Evolutionary conservation across 1,139 yeast genomes (phyloP).

Genomic region (Geotrichum siamense): DNA sequence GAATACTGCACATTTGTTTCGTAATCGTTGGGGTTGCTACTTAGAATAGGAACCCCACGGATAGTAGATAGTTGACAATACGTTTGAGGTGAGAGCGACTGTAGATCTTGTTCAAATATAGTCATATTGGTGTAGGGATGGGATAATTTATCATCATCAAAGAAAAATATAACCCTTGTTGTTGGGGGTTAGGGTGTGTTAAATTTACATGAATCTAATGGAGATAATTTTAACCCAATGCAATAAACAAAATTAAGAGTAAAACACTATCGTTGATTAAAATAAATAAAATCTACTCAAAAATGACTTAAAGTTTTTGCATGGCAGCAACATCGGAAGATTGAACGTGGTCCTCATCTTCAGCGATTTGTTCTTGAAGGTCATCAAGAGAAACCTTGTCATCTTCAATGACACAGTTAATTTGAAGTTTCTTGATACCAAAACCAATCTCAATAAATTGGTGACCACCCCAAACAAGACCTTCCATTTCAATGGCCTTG

Average conservation of each 20-base stretch:
- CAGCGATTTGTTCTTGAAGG: constrained; percentile 78
- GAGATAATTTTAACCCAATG: no score
- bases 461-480: constrained; percentile 98
- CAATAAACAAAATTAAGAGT: no score
- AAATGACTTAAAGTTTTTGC: constrained; percentile 82
- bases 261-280: no score
- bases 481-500: constrained; percentile 77
- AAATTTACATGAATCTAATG: no score
- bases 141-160: not conserved
- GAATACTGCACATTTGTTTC: constrained; percentile 18
- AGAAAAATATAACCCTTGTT: no score
- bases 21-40: constrained; percentile 17
- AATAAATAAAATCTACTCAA: no score
- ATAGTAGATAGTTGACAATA: not conserved
- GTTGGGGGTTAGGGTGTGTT: no score
- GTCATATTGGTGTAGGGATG: no score
- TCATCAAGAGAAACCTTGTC: constrained; percentile 89
- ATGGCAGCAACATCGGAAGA: constrained; percentile 97
- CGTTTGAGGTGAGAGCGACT: not conserved
- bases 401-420: constrained; percentile 97
- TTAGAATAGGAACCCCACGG: not conserved
- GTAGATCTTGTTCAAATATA: not conserved
- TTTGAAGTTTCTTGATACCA: constrained; percentile 99
- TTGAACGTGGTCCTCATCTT: constrained; percentile 98
- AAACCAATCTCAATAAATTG: constrained; percentile 95